Base-by-base conservation (phyloP, 306 rosid species). In the Macrotyloma uniflorum region DNA sequence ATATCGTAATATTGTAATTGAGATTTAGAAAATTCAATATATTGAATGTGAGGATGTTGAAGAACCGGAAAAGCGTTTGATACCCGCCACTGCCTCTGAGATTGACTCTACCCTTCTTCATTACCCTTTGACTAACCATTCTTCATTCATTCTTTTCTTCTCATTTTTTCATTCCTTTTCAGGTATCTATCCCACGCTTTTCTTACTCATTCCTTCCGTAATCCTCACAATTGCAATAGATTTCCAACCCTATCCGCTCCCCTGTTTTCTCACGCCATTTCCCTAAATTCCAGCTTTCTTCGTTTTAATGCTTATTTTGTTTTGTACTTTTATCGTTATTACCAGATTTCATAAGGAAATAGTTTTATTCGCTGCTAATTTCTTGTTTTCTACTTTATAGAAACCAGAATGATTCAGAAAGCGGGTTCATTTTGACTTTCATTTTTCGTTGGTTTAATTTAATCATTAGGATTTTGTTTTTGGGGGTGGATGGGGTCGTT, bases 231-330 rank as follows among this genome's bases (percentile, higher is more conserved):
- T 54, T 43, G 42, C 42, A 24, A 5, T 42, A 13, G 13, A 23
- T 57, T 15, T 20, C 53, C 1, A 75, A 47, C 38, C 72, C 45
- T 61, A 1, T 46, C 50, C 13, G 24, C 12, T 2, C 40, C 19
- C 14, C 2, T 42, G 11, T 24, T 13, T 74, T 74, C 57, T 6
- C 53, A 54, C 57, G 33, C 69, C 76, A 57, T 69, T 78, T 58
- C 54, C 20, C 71, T 43, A 69, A 32, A 45, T 16, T 45, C 59
- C 26, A 46, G n/a, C 49, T 78, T 53, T 67, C 67, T 66, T 77
- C 42, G 11, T 23, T 26, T 40, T 36, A 8, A 45, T 19, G 11
- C 63, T 49, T 19, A 28, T 12, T 35, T 58, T 14, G 10, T 13
- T 54, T 45, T 35, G 0, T 18, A 13, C 20, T 69, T 50, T 70